phyloP scores from a whole-genome alignment of 176 grass and related monocot species.

The Eragrostis curvula region DNA sequence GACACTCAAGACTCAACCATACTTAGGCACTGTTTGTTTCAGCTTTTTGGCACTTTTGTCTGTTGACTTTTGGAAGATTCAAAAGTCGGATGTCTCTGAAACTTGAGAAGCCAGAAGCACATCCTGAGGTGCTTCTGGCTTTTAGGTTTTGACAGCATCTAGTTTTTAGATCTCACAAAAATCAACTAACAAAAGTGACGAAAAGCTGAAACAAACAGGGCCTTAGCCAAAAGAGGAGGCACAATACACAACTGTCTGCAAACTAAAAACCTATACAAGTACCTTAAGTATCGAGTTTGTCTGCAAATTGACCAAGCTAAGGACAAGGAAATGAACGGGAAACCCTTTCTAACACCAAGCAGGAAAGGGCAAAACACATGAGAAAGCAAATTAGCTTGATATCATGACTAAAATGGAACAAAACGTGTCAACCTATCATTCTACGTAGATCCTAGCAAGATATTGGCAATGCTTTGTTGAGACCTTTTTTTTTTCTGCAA shows the following conservation, averaged over 20 bases:
- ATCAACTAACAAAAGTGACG: too few species aligned
- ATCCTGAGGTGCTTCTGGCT: too few species aligned
- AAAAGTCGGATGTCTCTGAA: too few species aligned
- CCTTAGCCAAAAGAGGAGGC: conserved; percentile 21
- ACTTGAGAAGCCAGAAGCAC: too few species aligned
- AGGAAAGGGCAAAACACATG: not conserved
- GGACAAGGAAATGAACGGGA: conserved; percentile 24
- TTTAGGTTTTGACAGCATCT: too few species aligned
- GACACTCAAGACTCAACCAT: conserved; percentile 1
- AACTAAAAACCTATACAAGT: conserved; percentile 30
- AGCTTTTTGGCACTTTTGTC: too few species aligned
- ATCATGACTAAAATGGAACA: not conserved
- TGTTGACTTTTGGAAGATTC: too few species aligned
- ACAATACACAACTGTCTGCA: not conserved
- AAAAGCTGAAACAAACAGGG: too few species aligned
- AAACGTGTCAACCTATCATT: conserved; percentile 16
- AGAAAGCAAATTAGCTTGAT: not conserved
- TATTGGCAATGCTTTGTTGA: conserved; percentile 44
- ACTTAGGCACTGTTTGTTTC: too few species aligned
- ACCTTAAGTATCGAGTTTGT: conserved; percentile 17
- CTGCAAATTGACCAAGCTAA: conserved; percentile 29
- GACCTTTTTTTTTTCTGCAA: conserved; percentile 54
- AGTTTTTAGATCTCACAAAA: too few species aligned
- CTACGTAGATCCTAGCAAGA: conserved; percentile 50
- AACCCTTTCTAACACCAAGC: conserved; percentile 12